phyloP scores from a whole-genome alignment of 129 eudicot species.

The Calendula officinalis region DNA sequence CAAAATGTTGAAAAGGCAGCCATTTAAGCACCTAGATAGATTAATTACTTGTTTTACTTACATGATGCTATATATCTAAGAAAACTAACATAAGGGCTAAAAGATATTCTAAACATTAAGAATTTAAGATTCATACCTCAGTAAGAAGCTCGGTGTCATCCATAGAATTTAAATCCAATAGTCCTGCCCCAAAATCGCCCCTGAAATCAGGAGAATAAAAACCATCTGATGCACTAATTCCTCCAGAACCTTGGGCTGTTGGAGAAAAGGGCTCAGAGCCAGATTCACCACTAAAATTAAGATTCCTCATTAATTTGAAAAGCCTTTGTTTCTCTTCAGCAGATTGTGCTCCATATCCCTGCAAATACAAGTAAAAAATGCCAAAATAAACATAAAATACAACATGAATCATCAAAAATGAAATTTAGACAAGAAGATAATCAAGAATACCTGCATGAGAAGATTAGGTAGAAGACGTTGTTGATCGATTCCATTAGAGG shows the following conservation, averaged over 20 bases:
- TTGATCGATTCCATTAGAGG: conserved; percentile 66
- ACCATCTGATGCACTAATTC: conserved; percentile 56
- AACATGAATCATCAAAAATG: background rate
- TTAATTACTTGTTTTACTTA: conserved; percentile 7
- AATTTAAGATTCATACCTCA: conserved; percentile 49
- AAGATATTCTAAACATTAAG: conserved; percentile 7
- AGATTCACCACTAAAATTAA: conserved; percentile 78
- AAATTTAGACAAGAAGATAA: background rate
- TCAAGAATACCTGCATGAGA: conserved; percentile 82
- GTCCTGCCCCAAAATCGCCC: conserved; percentile 99
- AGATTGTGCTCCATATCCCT: conserved; percentile 99
- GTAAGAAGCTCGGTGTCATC: conserved; percentile 98
- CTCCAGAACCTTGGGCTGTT: conserved; percentile 67
- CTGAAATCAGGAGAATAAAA: conserved; percentile 78
- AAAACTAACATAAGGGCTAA: background rate
- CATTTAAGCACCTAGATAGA: conserved; percentile 7
- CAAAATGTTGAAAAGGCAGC: background rate
- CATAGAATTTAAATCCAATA: conserved; percentile 95
- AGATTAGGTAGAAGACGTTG: conserved; percentile 69
- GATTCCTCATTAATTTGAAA: conserved; percentile 85
- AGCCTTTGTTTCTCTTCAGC: conserved; percentile 97
- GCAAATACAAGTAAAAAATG: conserved; percentile 22
- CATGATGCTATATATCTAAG: background rate
- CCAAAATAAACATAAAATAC: conserved; percentile 19
- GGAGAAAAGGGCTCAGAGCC: conserved; percentile 89